Evolutionary conservation across 2,329 filamentous ascomycete species (phyloP), one percentile per base, ranked within the genome.

Genomic region (Aspergillus novofumigatus): DNA sequence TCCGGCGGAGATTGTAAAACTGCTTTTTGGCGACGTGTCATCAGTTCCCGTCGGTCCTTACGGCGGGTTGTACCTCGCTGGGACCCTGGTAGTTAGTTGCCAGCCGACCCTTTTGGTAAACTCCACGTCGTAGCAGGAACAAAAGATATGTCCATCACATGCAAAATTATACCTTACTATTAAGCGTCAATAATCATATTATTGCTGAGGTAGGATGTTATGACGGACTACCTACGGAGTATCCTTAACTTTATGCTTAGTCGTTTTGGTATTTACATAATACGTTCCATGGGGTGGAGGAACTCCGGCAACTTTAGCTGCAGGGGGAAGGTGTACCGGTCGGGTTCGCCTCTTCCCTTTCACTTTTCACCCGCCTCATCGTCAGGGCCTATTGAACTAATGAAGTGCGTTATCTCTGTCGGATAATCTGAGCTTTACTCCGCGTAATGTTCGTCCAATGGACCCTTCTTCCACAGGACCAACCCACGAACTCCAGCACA

Each of bases 21-120:
- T 50, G 38, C 29, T 54, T 59, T 56, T 45, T 54, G 58, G 56
- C 61, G 57, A 62, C 62, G 63, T 65, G 63, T 62, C 62, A 62
- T 64, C 51, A 44, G n/a, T 44, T 9, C 3, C 20, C 41, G 10
- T n/a, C 9, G 3, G 20, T 44, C 41, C 17, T 21, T 21, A 21
- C 41, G 7, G n/a, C n/a, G 17, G n/a, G 20, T 11, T n/a, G 20
- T 21, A 17, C 11, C 32, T 35, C 11, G 14, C 14, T 17, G 32
- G 32, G 11, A 35, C 32, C 32, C 32, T 14, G 11, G 32, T 35
- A 6, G 32, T 29, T 29, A 29, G 9, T 35, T 35, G 32, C 32
- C 32, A 14, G 32, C 11, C 32, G 4, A 35, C 32, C 32, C 32
- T 35, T 32, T 35, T 17, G 32, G 32, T 35, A 6, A 17, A 35